A percentile compares a stretch with the other conserved stretches of the same genome.
Conservation (phyloP, 2,329 filamentous ascomycete species). For the Epichloe scottii region DNA sequence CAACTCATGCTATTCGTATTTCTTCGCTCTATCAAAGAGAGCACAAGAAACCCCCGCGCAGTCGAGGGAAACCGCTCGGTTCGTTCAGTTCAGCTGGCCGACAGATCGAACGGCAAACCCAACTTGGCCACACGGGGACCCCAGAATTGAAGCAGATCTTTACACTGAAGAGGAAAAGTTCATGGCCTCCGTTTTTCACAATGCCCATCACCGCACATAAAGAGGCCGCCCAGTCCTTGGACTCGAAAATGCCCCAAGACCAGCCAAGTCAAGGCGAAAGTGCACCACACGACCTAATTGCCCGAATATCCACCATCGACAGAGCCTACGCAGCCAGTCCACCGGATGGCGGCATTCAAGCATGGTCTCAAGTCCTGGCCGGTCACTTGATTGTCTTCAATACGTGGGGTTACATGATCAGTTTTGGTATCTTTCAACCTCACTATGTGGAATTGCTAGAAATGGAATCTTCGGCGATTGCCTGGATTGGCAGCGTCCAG, state of each 20-base stretch:
- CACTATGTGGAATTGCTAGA: conserved; percentile 24
- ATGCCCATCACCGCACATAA: conserved; percentile 11
- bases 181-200: background rate
- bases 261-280: background rate
- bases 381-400: conserved; percentile 26
- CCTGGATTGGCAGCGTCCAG: conserved; percentile 38
- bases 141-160: too few relatives aligned
- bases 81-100: too few relatives aligned
- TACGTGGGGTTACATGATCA: conserved; percentile 25
- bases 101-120: too few relatives aligned
- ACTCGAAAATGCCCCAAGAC: background rate
- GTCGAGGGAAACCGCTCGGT: too few relatives aligned
- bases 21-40: too few relatives aligned
- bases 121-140: too few relatives aligned
- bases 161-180: too few relatives aligned
- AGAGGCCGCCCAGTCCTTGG: background rate
- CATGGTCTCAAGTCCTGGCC: conserved; percentile 27
- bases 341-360: conserved; percentile 23
- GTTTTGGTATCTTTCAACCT: conserved; percentile 27
- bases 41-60: too few relatives aligned
- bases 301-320: conserved; percentile 1
- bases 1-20: too few relatives aligned
- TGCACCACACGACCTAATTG: background rate
- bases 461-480: conserved; percentile 24
- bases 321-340: conserved; percentile 9